Conservation (phyloP, 345 rosid genomes). For the Gossypium thurberi region DNA sequence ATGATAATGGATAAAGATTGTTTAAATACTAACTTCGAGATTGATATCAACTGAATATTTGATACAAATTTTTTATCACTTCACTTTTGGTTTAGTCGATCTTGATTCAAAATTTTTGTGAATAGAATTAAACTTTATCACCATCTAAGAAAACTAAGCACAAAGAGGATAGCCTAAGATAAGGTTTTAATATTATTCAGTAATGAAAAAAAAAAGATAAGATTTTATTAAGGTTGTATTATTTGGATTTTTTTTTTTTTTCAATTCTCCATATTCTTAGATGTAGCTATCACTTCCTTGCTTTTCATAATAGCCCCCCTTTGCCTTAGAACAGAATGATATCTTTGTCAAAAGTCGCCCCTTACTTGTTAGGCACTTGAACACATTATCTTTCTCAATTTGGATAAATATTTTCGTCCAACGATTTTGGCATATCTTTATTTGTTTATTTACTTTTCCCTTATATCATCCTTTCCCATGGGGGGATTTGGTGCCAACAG, state of each 20-base stretch:
- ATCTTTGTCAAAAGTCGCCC: not conserved
- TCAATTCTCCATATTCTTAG: too few species aligned
- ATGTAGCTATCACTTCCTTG: too few species aligned
- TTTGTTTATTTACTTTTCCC: not conserved
- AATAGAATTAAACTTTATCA: not conserved
- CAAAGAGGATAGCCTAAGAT: not conserved
- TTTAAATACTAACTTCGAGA: too few species aligned
- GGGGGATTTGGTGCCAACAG: conserved; percentile 2
- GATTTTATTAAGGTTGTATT: too few species aligned
- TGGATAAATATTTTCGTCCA: not conserved
- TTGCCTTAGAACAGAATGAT: not conserved
- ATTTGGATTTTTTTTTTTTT: too few species aligned
- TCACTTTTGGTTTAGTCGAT: too few species aligned
- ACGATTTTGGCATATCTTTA: not conserved
- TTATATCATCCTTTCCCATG: not conserved
- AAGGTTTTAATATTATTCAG: too few species aligned
- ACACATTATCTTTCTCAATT: conserved; percentile 9
- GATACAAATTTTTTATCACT: too few species aligned
- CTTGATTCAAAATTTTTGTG: too few species aligned
- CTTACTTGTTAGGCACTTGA: conserved; percentile 9
- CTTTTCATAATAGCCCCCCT: not conserved
- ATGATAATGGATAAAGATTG: too few species aligned
- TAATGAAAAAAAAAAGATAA: too few species aligned
- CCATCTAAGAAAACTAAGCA: not conserved
- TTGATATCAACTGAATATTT: too few species aligned